These are phyloP conservation scores for Fusarium tjaetaba DNA, from an alignment of 2,329 filamentous ascomycete species.

Conservation along the genomic window DNA sequence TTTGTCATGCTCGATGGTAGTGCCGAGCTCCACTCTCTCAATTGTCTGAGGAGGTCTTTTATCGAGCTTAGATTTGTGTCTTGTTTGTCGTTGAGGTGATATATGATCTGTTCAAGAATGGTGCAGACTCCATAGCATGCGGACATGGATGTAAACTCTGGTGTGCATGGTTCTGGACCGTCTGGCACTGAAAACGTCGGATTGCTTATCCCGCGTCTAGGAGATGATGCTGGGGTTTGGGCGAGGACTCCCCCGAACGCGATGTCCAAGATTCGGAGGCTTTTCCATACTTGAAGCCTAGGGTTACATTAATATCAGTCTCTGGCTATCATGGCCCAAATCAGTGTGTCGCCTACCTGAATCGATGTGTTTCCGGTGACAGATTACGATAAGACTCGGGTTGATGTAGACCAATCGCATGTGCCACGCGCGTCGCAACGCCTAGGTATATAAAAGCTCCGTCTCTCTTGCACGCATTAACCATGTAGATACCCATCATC, in stretches of 20 bases:
- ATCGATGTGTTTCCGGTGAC: not conserved
- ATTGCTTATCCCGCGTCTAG: not conserved
- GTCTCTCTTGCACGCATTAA: not conserved
- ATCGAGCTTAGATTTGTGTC: not conserved
- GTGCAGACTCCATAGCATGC: not conserved
- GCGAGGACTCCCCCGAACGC: not conserved
- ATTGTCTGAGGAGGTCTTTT: not conserved
- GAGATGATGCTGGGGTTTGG: not conserved
- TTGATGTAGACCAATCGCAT: not conserved
- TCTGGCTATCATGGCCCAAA: too few relatives aligned
- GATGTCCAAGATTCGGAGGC: not conserved
- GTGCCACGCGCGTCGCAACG: not conserved
- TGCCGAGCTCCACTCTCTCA: not conserved
- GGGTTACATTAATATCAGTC: too few relatives aligned
- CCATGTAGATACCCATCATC: not conserved
- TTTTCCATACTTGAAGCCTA: constrained; percentile 1
- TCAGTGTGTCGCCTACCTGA: not conserved
- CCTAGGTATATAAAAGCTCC: not conserved
- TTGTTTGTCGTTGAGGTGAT: not conserved
- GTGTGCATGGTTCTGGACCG: accelerated
- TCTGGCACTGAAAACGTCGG: not conserved
- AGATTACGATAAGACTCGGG: not conserved
- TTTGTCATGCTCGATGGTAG: not conserved
- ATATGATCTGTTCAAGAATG: not conserved
- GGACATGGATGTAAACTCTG: not conserved